A percentile compares a stretch with the other conserved stretches of the same genome.
Conservation (phyloP, 305 asterid genomes). For the Fraxinus paxiana region DNA sequence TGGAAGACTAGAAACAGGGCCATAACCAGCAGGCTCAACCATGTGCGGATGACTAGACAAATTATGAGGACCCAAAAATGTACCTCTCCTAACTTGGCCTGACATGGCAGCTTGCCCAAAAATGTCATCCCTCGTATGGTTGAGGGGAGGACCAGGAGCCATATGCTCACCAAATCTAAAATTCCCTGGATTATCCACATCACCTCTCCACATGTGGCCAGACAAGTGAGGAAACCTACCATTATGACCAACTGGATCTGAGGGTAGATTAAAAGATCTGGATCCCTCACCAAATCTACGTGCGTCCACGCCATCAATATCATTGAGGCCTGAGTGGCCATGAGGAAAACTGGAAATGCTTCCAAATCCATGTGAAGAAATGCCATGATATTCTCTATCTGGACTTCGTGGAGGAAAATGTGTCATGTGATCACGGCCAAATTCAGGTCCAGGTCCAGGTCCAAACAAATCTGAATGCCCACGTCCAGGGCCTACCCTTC, state of each 20-base stretch:
- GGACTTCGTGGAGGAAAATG: slow-evolving; percentile 49
- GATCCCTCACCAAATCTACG: slow-evolving; percentile 61
- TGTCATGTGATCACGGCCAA: slow-evolving; percentile 39
- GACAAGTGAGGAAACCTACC: slow-evolving; percentile 48
- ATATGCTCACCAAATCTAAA: slow-evolving; percentile 56
- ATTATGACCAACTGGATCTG: slow-evolving; percentile 51
- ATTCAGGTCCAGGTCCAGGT: slow-evolving; percentile 37
- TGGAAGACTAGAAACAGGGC: slow-evolving; percentile 45
- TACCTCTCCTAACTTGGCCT: slow-evolving; percentile 43
- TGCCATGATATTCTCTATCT: slow-evolving; percentile 50
- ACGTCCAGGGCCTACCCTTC: slow-evolving; percentile 25
- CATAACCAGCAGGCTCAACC: slow-evolving; percentile 49
- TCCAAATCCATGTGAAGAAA: slow-evolving; percentile 48
- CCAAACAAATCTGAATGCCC: slow-evolving; percentile 38
- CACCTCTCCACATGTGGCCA: slow-evolving; percentile 53
- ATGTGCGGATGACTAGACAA: slow-evolving; percentile 40
- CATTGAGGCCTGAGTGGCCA: slow-evolving; percentile 40
- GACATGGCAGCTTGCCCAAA: slow-evolving; percentile 53
- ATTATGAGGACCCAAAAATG: slow-evolving; percentile 48
- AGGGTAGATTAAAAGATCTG: slow-evolving; percentile 41
- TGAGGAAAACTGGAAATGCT: slow-evolving; percentile 35
- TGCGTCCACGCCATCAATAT: slow-evolving; percentile 48
- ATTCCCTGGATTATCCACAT: slow-evolving; percentile 48
- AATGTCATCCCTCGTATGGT: slow-evolving; percentile 39
- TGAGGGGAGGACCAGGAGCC: slow-evolving; percentile 40